Conservation (phyloP, 495 filamentous ascomycete genomes). For the Ascodesmis nigricans region DNA sequence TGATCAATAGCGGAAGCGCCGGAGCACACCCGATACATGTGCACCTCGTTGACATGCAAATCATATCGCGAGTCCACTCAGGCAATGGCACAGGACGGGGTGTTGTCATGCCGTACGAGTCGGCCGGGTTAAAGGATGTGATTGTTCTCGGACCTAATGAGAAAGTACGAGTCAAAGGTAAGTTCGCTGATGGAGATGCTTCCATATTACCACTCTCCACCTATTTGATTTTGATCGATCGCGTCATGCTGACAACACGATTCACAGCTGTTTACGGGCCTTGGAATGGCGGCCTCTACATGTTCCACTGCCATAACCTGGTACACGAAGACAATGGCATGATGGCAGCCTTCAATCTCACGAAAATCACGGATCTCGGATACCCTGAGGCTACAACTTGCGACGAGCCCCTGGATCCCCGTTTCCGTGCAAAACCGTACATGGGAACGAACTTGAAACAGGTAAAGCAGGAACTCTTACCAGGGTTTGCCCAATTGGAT, state of each 20-base stretch:
- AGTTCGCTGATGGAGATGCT: constrained; percentile 31
- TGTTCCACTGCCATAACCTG: constrained; percentile 32
- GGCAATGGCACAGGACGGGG: too few species aligned
- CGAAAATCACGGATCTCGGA: constrained; percentile 26
- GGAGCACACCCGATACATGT: constrained; percentile 36
- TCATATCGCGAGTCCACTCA: constrained; percentile 27
- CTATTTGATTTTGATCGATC: too few species aligned
- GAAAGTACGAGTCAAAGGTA: constrained; percentile 28
- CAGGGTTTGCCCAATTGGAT: constrained; percentile 11
- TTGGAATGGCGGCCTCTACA: constrained; percentile 34
- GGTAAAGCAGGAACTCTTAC: constrained; percentile 3
- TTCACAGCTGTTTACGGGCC: too few species aligned
- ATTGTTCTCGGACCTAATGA: constrained; percentile 29
- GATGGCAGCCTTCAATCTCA: constrained; percentile 40
- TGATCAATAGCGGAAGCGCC: constrained; percentile 27
- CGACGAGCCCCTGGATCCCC: constrained; percentile 23
- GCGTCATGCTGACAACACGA: too few species aligned
- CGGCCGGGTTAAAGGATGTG: constrained; percentile 30
- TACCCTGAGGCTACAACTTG: constrained; percentile 27
- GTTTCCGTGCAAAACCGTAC: constrained; percentile 18
- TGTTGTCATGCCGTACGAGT: constrained; percentile 28
- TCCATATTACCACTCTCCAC: neutral
- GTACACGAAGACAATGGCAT: constrained; percentile 39
- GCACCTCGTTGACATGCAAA: constrained; percentile 36
- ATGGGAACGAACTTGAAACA: constrained; percentile 8